phyloP scores from a whole-genome alignment of 2,329 filamentous ascomycete species.

The Ascochyta pisi region DNA sequence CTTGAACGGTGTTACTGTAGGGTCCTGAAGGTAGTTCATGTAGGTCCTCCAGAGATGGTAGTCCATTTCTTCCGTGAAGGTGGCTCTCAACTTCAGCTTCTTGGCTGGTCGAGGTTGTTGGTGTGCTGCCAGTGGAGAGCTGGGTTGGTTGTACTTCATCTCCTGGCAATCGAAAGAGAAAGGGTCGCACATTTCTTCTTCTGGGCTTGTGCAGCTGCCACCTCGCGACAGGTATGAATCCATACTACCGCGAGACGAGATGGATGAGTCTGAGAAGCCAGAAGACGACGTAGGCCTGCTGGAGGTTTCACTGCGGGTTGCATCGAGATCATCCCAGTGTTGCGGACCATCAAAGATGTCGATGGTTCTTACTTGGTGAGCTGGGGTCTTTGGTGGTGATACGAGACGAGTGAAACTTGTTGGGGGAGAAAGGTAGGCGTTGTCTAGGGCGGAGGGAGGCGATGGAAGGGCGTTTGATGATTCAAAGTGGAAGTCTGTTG shows the following conservation, averaged over 20 bases:
- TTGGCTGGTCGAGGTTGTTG: conserved; percentile 42
- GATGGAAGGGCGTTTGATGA: conserved; percentile 34
- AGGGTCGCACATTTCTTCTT: conserved; percentile 64
- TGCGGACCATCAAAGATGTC: conserved; percentile 36
- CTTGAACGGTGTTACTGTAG: conserved; percentile 71
- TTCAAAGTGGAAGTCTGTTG: conserved; percentile 49
- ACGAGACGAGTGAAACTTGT: conserved; percentile 46
- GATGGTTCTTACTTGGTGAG: conserved; percentile 48
- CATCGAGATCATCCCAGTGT: conserved; percentile 42
- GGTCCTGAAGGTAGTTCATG: conserved; percentile 70
- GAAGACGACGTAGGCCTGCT: conserved; percentile 65
- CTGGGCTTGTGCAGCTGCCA: conserved; percentile 67
- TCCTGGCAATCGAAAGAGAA: conserved; percentile 56
- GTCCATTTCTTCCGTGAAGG: conserved; percentile 70
- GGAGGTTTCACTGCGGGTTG: conserved; percentile 53
- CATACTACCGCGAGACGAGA: conserved; percentile 65
- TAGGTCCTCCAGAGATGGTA: conserved; percentile 71
- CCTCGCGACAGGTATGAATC: conserved; percentile 64
- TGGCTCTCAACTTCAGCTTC: conserved; percentile 53
- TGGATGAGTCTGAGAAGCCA: conserved; percentile 66
- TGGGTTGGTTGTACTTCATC: conserved; percentile 35
- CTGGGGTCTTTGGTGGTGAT: conserved; percentile 59
- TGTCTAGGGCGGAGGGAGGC: conserved; percentile 37
- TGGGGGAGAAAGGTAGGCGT: conserved; percentile 53
- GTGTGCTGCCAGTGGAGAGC: conserved; percentile 41